Percentiles rank a stretch among this genome's conserved stretches.
Conservation (phyloP, 208 protist genomes). For the Trypanosoma vivax region DNA sequence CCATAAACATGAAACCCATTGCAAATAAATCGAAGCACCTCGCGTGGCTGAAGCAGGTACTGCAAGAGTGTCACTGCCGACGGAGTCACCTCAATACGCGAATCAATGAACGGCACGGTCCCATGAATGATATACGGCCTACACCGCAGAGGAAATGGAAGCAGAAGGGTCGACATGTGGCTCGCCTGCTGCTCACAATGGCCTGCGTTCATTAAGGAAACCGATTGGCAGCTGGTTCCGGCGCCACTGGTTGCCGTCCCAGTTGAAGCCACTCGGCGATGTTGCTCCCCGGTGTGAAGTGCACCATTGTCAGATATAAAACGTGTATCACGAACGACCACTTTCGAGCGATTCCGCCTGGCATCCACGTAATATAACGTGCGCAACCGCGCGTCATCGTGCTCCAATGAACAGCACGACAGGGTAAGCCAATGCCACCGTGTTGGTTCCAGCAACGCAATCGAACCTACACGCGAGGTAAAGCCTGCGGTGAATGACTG, state of each 20-base stretch:
- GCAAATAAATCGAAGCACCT: slow-evolving; percentile 76
- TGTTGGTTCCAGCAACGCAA: slow-evolving; percentile 32
- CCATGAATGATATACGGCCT: slow-evolving; percentile 31
- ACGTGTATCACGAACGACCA: background rate
- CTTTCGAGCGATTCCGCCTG: slow-evolving; percentile 7
- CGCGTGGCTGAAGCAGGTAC: slow-evolving; percentile 61
- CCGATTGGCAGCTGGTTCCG: no score
- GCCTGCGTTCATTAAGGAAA: slow-evolving; percentile 21
- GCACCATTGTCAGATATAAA: no score
- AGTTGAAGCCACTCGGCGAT: no score
- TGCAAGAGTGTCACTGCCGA: slow-evolving; percentile 67
- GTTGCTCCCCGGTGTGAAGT: no score
- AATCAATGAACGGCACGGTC: slow-evolving; percentile 36
- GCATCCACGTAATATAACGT: slow-evolving; percentile 12
- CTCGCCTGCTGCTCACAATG: slow-evolving; percentile 60
- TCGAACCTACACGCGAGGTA: slow-evolving; percentile 43
- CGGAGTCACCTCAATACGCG: slow-evolving; percentile 34
- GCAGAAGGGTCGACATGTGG: slow-evolving; percentile 55
- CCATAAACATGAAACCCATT: slow-evolving; percentile 86
- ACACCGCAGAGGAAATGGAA: slow-evolving; percentile 49
- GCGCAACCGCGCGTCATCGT: background rate
- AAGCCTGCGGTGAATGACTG: slow-evolving; percentile 30
- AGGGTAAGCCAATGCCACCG: slow-evolving; percentile 49
- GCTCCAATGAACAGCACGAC: slow-evolving; percentile 23
- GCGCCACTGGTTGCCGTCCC: no score